Evolutionary conservation across 2,329 filamentous ascomycete species (phyloP).

Genomic region (Cytospora chrysosperma): DNA sequence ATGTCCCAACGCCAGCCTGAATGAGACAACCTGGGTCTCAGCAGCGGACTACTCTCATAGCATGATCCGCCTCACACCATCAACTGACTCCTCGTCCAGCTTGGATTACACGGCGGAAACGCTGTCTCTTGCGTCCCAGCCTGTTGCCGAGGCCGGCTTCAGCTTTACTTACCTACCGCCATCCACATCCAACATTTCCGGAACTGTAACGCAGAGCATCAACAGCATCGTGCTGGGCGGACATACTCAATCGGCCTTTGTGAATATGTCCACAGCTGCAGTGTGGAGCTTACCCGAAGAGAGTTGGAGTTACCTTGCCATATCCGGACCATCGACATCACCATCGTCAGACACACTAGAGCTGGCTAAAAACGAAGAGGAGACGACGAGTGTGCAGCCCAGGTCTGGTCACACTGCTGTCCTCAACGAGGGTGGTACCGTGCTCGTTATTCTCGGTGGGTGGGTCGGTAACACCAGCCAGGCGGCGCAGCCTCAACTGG

Average conservation of each 20-base stretch:
- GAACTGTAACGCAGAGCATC: slow-evolving; percentile 67
- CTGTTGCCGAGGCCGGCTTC: slow-evolving; percentile 83
- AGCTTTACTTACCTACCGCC: slow-evolving; percentile 72
- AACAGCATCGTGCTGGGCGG: slow-evolving; percentile 82
- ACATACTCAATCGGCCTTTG: slow-evolving; percentile 78
- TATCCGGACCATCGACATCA: slow-evolving; percentile 45
- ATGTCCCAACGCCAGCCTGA: slow-evolving; percentile 60
- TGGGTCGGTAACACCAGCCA: slow-evolving; percentile 84
- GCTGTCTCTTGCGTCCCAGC: slow-evolving; percentile 54
- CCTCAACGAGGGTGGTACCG: slow-evolving; percentile 72
- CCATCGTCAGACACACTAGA: slow-evolving; percentile 44
- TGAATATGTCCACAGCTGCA: slow-evolving; percentile 91
- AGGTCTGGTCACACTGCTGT: slow-evolving; percentile 88
- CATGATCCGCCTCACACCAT: slow-evolving; percentile 67
- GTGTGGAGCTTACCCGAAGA: slow-evolving; percentile 84
- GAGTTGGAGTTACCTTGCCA: slow-evolving; percentile 77
- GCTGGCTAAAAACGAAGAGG: slow-evolving; percentile 47
- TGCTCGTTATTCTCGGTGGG: slow-evolving; percentile 79
- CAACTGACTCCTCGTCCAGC: slow-evolving; percentile 30
- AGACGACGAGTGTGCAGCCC: slow-evolving; percentile 59
- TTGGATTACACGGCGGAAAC: slow-evolving; percentile 38
- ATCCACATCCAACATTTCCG: slow-evolving; percentile 67
- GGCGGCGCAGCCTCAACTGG: slow-evolving; percentile 79
- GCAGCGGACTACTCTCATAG: slow-evolving; percentile 75
- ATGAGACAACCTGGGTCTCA: slow-evolving; percentile 58